A percentile compares a stretch with the other conserved stretches of the same genome.
phyloP scores from a whole-genome alignment of 306 rosid genomes.

The Prunus armeniaca region DNA sequence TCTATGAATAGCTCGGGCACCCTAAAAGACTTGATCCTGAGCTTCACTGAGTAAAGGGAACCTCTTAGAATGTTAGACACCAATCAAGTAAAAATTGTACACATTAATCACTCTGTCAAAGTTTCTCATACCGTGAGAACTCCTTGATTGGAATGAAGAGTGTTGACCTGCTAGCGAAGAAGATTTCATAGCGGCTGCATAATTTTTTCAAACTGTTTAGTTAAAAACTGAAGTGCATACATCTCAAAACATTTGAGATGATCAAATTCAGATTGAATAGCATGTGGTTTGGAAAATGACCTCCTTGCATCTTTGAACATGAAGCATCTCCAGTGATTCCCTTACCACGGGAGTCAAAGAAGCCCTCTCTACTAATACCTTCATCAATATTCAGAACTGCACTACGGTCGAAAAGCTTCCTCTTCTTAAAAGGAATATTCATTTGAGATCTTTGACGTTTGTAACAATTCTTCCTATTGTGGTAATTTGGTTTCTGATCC shows the following conservation, averaged over 20 bases:
- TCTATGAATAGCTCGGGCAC: conserved; percentile 93
- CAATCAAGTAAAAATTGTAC: conserved; percentile 39
- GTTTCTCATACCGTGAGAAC: conserved; percentile 73
- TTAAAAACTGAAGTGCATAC: conserved; percentile 20
- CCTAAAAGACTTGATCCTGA: conserved; percentile 88
- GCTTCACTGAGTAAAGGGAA: conserved; percentile 73
- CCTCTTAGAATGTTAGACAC: conserved; percentile 37
- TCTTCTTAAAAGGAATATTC: conserved; percentile 87
- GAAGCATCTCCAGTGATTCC: conserved; percentile 40
- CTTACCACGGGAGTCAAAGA: conserved; percentile 43
- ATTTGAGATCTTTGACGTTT: conserved; percentile 69
- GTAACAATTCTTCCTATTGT: conserved; percentile 49
- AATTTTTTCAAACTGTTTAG: conserved; percentile 12
- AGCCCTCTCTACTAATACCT: conserved; percentile 34
- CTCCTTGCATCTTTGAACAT: conserved; percentile 43
- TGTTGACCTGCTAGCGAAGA: conserved; percentile 42
- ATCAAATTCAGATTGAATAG: conserved; percentile 14
- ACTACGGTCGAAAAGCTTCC: conserved; percentile 54
- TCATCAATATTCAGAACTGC: conserved; percentile 47
- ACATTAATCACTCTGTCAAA: conserved; percentile 28
- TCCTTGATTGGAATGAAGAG: conserved; percentile 51
- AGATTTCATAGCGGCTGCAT: conserved; percentile 54
- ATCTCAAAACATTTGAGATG: conserved; percentile 5
- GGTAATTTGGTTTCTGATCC: conserved; percentile 46
- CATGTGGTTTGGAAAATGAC: conserved; percentile 32